Evolutionary conservation across 1,284 basidiomycete species (phyloP).

Genomic region (Trichosporon sp.): DNA sequence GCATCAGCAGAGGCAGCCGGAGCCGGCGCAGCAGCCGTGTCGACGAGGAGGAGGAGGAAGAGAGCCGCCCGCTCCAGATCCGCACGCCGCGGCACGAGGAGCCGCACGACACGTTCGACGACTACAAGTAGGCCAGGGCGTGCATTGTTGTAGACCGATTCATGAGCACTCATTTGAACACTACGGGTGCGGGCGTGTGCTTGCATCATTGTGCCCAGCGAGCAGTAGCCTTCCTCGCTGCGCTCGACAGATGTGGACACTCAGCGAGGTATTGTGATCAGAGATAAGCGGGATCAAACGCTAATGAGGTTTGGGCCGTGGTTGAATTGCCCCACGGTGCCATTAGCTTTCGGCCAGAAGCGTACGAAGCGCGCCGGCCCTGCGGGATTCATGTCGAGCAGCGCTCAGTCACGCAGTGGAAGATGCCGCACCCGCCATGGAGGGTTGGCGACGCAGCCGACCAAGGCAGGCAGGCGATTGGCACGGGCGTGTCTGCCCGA

Average conservation of each 20-base stretch:
- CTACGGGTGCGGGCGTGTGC: no score
- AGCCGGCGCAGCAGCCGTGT: not conserved
- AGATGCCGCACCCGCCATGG: not conserved
- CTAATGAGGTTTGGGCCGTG: not conserved
- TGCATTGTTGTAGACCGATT: not conserved
- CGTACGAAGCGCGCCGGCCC: no score
- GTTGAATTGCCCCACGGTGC: not conserved
- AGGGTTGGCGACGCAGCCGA: not conserved
- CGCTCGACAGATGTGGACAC: no score
- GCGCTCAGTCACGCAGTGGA: not conserved
- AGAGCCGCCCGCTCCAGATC: not conserved
- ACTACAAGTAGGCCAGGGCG: not conserved
- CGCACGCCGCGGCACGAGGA: constrained; percentile 1
- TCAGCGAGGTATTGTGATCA: no score
- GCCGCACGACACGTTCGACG: constrained; percentile 13
- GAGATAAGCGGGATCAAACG: not conserved
- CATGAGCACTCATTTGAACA: not conserved
- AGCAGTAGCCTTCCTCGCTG: no score
- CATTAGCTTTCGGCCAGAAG: not conserved
- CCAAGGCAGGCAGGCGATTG: not conserved
- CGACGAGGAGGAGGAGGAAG: not conserved
- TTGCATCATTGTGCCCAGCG: not conserved
- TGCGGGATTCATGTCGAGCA: not conserved
- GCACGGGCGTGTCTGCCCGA: not conserved
- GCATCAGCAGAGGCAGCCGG: not conserved